Base-by-base conservation (phyloP, 495 filamentous ascomycete genomes). In the Aspergillus coremiiformis region DNA sequence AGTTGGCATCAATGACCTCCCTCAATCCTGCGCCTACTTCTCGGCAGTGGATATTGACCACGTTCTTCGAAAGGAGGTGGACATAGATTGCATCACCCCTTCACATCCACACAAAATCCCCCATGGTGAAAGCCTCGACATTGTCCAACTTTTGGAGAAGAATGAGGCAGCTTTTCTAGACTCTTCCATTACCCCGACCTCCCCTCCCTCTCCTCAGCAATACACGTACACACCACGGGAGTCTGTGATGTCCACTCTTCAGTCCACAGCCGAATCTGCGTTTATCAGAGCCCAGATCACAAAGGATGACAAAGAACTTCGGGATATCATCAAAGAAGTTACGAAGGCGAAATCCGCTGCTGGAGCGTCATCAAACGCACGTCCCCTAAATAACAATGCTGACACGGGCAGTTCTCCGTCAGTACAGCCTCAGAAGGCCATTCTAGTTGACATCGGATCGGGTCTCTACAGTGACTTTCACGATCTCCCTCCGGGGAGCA, bases 51-150 rank as follows among this genome's bases (percentile, higher is more conserved):
- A 98, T 60, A 88, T 98, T 55, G 93, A 98, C 62, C 79, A 84
- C 52, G 90, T 98, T 8, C 78, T 98, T 14, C 84, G 93, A 30
- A 98, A 98, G 65, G 93, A 98, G 62, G 94, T 98, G 17, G 84
- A 97, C 63, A 94, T 98, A 89, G 87, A 95, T 61, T 98, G 93
- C 64, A 66, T 96, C 43, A 98, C 93, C 1, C 93, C 94, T 8
- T 90, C 85, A 33, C 87, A 97, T 61, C 82, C 80, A 0, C 67
- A 77, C 21, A 79, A 81, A 32, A 96, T 98, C 44, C 81, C 87
- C 0, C 87, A 83, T 7, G 93, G 93, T 26, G 90, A 97, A 70
- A 87, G 78, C 49, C 59, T 97, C 19, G 88, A 90, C 62, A 96
- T 98, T 43, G 55, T 64, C 14, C 68, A 83, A 30, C 78, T 98